Evolutionary conservation across 2,329 filamentous ascomycete species (phyloP), one percentile per base, ranked within the genome.

Genomic region (Stagonosporopsis chrysanthemi): DNA sequence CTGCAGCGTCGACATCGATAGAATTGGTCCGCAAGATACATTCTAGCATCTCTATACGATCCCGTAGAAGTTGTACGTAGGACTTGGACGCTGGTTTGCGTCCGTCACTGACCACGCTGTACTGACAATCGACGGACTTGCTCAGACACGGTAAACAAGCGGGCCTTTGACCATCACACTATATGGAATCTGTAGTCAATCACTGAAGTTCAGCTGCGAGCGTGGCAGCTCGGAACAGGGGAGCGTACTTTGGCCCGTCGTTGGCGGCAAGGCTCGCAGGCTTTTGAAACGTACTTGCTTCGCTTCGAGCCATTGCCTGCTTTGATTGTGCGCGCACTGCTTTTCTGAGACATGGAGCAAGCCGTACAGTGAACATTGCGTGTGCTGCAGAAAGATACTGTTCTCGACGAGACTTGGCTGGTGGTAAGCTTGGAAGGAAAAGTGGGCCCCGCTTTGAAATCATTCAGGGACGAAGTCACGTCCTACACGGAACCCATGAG

Each of bases 241-340:
- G 19, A 19, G 19, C 36, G 31, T 63, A 76, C 76, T 70, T 78
- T 77, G 22, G 72, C 70, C 48, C 74, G 64, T 28, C 75, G 71
- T 19, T 74, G 70, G 5, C 75, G 74, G 51, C 76, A 78, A 58
- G 72, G 70, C 47, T 78, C 70, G 41, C 76, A 78, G 3, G 76
- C 76, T 33, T 70, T 70, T 2, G 60, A 86, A 7, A 75, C 89
- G 2, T 87, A 89, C 70, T 90, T 89, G 49, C 49, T 35, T 29
- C 48, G 38, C 31, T 29, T 51, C 19, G 23, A 15, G n/a, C 28
- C 22, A 67, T 86, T 84, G 1, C 4, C 22, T 14, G 5, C 11
- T 17, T 14, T 40, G 5, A 22, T 5, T 23, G 4, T 22, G 5
- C 26, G 24, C 9, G 24, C 17, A n/a, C 12, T 17, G 23, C 15